Percentiles rank a stretch among this genome's conserved stretches.
Conservation (phyloP, 768 basidiomycete species). For the Holtermannia corniformis region DNA sequence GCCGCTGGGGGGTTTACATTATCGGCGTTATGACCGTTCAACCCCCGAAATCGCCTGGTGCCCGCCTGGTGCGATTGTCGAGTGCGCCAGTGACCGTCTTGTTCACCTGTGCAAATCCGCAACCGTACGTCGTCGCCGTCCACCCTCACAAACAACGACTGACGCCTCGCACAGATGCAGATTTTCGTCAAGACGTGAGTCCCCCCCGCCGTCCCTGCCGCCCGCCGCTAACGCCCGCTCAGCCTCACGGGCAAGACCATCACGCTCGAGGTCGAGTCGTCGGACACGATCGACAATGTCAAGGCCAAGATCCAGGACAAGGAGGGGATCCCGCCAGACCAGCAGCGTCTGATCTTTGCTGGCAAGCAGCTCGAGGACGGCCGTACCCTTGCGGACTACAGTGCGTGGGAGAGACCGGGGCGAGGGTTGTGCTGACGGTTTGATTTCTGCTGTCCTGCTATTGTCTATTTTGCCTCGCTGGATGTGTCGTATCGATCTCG, state of each 20-base stretch:
- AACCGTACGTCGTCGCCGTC: not conserved
- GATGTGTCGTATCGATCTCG: no score
- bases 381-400: conserved; percentile 43
- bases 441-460: not conserved
- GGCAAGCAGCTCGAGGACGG: conserved; percentile 48
- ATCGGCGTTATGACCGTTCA: no score
- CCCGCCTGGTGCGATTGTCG: not conserved
- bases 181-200: conserved; percentile 38
- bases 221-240: not conserved
- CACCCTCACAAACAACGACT: not conserved
- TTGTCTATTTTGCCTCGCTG: no score
- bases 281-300: conserved; percentile 47
- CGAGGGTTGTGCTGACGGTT: not conserved
- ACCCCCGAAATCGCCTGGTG: not conserved
- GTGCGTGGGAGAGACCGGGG: conserved; percentile 17
- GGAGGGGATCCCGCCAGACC: conserved; percentile 45
- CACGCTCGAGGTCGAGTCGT: conserved; percentile 49
- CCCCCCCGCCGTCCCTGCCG: conserved; percentile 3
- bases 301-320: conserved; percentile 46
- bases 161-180: conserved; percentile 21
- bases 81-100: not conserved
- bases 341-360: conserved; percentile 49
- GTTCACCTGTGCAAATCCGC: not conserved
- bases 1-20: no score
- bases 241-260: conserved; percentile 65